Percentiles rank a stretch among this genome's conserved stretches.
Evolutionary conservation across 371 early-diverging fungal species (phyloP).

Genomic region (Mucor racemosus): DNA sequence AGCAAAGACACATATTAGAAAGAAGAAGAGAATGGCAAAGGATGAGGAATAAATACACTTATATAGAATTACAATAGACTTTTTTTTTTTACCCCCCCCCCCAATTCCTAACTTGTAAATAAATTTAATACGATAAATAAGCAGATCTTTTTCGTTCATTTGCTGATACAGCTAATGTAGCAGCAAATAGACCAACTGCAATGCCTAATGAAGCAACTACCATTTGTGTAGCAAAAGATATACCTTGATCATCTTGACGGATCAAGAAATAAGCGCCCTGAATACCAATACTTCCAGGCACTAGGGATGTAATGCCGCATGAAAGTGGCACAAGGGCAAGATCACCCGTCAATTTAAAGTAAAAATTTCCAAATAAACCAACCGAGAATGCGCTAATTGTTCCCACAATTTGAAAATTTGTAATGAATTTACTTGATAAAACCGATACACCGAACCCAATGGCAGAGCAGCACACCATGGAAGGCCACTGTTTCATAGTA

Average conservation of each 20-base stretch:
- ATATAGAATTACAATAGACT: constrained; percentile 4
- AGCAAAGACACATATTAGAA: constrained; percentile 64
- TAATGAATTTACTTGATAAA: constrained; percentile 18
- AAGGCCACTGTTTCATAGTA: constrained; percentile 22
- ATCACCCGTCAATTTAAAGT: constrained; percentile 46
- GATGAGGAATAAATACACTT: not conserved
- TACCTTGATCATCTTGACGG: constrained; percentile 46
- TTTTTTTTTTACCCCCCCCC: not conserved
- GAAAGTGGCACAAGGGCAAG: constrained; percentile 46
- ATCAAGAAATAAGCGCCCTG: constrained; percentile 44
- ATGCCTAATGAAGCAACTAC: constrained; percentile 47
- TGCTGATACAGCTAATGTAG: constrained; percentile 59
- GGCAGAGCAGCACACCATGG: constrained; percentile 25
- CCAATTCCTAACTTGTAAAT: constrained; percentile 13
- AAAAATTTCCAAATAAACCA: constrained; percentile 52
- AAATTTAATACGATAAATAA: constrained; percentile 22
- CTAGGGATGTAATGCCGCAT: constrained; percentile 41
- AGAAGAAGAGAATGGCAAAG: constrained; percentile 57
- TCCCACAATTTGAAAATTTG: constrained; percentile 38
- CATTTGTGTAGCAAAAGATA: constrained; percentile 55
- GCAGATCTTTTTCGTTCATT: constrained; percentile 35
- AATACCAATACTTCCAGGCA: constrained; percentile 52
- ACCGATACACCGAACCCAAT: constrained; percentile 27
- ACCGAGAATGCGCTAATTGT: constrained; percentile 52
- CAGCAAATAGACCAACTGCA: constrained; percentile 61